phyloP scores from a whole-genome alignment of 2,329 filamentous ascomycete species.

The Aureobasidium namibiae region DNA sequence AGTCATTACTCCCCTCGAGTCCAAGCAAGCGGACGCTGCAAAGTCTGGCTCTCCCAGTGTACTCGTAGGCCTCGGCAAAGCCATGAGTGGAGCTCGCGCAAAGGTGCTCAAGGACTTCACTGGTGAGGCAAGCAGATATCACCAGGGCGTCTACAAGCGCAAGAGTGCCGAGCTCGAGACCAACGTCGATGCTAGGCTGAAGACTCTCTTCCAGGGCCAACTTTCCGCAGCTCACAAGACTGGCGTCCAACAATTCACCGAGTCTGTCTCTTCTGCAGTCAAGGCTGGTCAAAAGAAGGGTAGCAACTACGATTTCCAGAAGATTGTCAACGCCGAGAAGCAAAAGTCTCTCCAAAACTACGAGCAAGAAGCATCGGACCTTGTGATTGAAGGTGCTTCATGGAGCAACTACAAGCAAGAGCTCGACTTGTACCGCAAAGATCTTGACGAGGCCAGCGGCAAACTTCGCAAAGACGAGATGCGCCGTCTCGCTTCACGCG shows the following conservation, averaged over 20 bases:
- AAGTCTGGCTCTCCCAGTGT: slow-evolving; percentile 66
- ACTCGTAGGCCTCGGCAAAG: slow-evolving; percentile 63
- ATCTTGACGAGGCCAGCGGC: slow-evolving; percentile 79
- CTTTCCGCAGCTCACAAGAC: slow-evolving; percentile 81
- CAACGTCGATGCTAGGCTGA: slow-evolving; percentile 83
- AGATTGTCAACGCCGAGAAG: slow-evolving; percentile 82
- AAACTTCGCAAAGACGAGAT: slow-evolving; percentile 91
- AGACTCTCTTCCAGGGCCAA: slow-evolving; percentile 81
- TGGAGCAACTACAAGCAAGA: slow-evolving; percentile 88
- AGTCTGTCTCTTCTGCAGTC: slow-evolving; percentile 77
- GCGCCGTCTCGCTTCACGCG: slow-evolving; percentile 78
- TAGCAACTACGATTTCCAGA: slow-evolving; percentile 84
- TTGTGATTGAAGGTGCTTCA: slow-evolving; percentile 67
- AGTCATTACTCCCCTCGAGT: slow-evolving; percentile 74
- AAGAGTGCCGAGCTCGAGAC: slow-evolving; percentile 77
- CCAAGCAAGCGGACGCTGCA: slow-evolving; percentile 67
- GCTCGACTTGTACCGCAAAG: slow-evolving; percentile 72
- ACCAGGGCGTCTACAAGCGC: slow-evolving; percentile 85
- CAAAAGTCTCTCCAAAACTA: slow-evolving; percentile 66
- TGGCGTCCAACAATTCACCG: slow-evolving; percentile 74
- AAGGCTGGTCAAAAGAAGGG: slow-evolving; percentile 91
- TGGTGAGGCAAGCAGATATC: slow-evolving; percentile 83
- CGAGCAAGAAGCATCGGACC: slow-evolving; percentile 63
- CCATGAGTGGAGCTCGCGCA: slow-evolving; percentile 62
- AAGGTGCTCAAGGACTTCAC: slow-evolving; percentile 80